Conservation (phyloP, 805 yeast genomes). For the Candida alai region DNA sequence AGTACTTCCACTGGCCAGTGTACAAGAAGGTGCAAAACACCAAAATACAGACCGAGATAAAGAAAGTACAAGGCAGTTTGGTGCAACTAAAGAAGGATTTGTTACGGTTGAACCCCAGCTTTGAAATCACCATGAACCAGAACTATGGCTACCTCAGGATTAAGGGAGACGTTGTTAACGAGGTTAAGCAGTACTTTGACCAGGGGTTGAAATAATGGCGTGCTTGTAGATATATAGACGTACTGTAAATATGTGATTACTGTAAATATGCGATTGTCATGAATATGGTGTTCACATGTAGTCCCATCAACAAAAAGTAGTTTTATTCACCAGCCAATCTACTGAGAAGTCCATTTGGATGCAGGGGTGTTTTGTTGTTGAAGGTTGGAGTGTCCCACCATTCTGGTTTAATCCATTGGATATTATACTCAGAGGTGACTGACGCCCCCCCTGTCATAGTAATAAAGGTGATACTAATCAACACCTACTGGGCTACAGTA, state of each 20-base stretch:
- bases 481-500: too few species aligned
- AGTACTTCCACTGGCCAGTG: slow-evolving; percentile 74
- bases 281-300: neutral
- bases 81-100: slow-evolving; percentile 65
- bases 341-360: too few species aligned
- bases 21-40: slow-evolving; percentile 66
- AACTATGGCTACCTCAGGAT: slow-evolving; percentile 35
- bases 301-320: neutral
- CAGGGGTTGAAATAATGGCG: slow-evolving; percentile 5
- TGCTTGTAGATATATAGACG: slow-evolving; percentile 3
- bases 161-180: slow-evolving; percentile 36
- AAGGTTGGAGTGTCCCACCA: too few species aligned
- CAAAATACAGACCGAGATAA: slow-evolving; percentile 68
- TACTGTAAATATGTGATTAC: neutral
- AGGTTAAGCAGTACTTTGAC: slow-evolving; percentile 27
- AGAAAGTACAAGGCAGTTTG: slow-evolving; percentile 67
- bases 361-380: too few species aligned
- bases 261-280: neutral
- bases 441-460: too few species aligned
- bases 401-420: too few species aligned
- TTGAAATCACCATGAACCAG: slow-evolving; percentile 36
- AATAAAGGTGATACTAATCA: too few species aligned
- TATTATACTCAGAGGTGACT: too few species aligned
- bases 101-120: slow-evolving; percentile 44
- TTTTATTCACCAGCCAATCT: neutral